Base-by-base conservation (phyloP, 2,329 filamentous ascomycete species). In the Apiospora phragmitis region DNA sequence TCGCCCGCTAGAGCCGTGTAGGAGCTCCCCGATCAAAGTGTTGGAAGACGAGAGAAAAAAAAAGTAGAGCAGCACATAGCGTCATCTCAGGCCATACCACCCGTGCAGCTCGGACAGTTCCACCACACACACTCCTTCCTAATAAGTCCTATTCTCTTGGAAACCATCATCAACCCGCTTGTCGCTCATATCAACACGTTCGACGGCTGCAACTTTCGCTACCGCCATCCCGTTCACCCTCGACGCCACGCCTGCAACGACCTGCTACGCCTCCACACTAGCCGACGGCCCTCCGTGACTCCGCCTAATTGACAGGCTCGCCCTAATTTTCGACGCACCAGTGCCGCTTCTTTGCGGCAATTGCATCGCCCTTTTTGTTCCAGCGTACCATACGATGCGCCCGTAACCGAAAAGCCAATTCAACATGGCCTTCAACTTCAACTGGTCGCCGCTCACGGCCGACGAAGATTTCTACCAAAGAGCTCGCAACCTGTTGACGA, bases 361-460 rank as follows among this genome's bases (percentile, higher is more conserved):
- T 38, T 62, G 55, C 55, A 62, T 24, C 29, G 11, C 21, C 29
- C 12, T 2, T 24, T 62, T 38, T 12, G 14, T 38, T 21, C 11
- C 55, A 1, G 32, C 32, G 29, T 35, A 45, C 38, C 38, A 49
- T 72, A 73, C 71, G 72, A 78, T 78, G 77, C 73, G 73, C 71
- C 74, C 73, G 65, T 76, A 79, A 80, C 74, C 73, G 70, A 77
- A 80, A 74, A 73, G 70, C 83, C 83, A 85, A 84, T 83, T 84
- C 83, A 87, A 84, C 83, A 99, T 99, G 96, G 96, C 96, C 77
- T 99, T 99, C 93, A 98, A 98, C 88, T 99, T 99, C 93, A 98
- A 98, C 94, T 99, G 96, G 96, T 97, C 94, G 89, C 96, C 96
- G 80, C 89, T 99, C 75, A 96, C 97, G 85, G 95, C 95, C 80